Evolutionary conservation across 2,329 filamentous ascomycete genomes (phyloP).

Genomic region (Helicocarpus griseus): DNA sequence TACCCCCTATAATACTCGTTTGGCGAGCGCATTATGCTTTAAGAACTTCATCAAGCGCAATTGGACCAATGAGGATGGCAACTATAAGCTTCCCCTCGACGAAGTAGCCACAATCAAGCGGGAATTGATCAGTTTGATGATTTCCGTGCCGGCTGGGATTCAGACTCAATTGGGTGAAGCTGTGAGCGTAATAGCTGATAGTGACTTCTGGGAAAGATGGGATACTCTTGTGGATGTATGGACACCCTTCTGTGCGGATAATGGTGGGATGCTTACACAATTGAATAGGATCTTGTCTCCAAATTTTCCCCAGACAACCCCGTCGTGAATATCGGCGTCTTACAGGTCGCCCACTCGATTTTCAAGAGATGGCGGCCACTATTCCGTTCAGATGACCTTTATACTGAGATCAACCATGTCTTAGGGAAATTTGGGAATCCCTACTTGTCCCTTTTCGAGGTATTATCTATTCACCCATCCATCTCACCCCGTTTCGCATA

Average conservation of each 20-base stretch:
- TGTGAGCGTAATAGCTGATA: slow-evolving; percentile 94
- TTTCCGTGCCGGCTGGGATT: slow-evolving; percentile 73
- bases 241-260: not conserved
- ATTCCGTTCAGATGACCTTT: slow-evolving; percentile 86
- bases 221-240: slow-evolving; percentile 80
- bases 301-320: slow-evolving; percentile 74
- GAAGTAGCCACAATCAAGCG: slow-evolving; percentile 89
- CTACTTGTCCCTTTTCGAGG: slow-evolving; percentile 70
- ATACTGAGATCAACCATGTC: slow-evolving; percentile 94
- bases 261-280: not conserved
- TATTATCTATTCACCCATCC: slow-evolving; percentile 32
- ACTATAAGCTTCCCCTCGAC: slow-evolving; percentile 72
- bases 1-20: slow-evolving; percentile 66
- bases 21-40: slow-evolving; percentile 86
- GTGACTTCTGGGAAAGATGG: slow-evolving; percentile 94
- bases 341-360: slow-evolving; percentile 96
- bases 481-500: not conserved
- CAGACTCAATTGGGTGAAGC: slow-evolving; percentile 93
- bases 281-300: slow-evolving; percentile 66
- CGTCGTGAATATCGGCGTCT: slow-evolving; percentile 80
- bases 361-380: slow-evolving; percentile 93
- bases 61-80: slow-evolving; percentile 92
- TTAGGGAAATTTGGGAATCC: slow-evolving; percentile 72
- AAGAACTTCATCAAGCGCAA: slow-evolving; percentile 96
- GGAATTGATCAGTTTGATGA: slow-evolving; percentile 95